Evolutionary conservation across 257 asterid species (phyloP).

Genomic region (Solanum commersonii): DNA sequence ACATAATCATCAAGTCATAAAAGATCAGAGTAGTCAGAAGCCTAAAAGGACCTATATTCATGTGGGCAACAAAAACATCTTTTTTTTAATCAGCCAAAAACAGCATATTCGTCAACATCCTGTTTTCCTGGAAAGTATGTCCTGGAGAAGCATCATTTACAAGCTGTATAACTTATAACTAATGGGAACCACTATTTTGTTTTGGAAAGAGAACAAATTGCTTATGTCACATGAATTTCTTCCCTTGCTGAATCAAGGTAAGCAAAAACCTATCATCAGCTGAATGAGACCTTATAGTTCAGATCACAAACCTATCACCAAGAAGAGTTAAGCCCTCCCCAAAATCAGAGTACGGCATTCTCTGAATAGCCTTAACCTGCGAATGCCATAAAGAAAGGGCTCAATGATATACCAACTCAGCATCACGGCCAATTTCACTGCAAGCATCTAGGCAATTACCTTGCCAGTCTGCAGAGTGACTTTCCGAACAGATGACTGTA

Average conservation of each 20-base stretch:
- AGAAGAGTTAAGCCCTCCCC: constrained; percentile 97
- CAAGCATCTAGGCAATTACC: constrained; percentile 28
- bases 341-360: constrained; percentile 45
- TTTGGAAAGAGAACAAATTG: not conserved
- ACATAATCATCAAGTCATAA: not conserved
- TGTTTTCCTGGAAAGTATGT: not conserved
- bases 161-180: not conserved
- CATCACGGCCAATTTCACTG: not conserved
- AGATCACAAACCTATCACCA: constrained; percentile 57
- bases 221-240: not conserved
- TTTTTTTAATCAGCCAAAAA: not conserved
- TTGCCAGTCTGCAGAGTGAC: constrained; percentile 74
- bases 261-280: not conserved
- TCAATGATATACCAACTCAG: not conserved
- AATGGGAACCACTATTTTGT: not conserved
- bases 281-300: not conserved
- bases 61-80: not conserved
- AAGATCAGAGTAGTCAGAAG: not conserved
- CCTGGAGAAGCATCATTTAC: not conserved
- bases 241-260: not conserved
- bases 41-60: not conserved
- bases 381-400: not conserved
- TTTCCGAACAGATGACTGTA: constrained; percentile 93
- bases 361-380: constrained; percentile 61
- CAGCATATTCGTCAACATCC: not conserved